Percentiles rank a stretch among this genome's conserved stretches.
Evolutionary conservation across 2,329 filamentous ascomycete genomes (phyloP).

Genomic region (Rhynchosporium graminicola): DNA sequence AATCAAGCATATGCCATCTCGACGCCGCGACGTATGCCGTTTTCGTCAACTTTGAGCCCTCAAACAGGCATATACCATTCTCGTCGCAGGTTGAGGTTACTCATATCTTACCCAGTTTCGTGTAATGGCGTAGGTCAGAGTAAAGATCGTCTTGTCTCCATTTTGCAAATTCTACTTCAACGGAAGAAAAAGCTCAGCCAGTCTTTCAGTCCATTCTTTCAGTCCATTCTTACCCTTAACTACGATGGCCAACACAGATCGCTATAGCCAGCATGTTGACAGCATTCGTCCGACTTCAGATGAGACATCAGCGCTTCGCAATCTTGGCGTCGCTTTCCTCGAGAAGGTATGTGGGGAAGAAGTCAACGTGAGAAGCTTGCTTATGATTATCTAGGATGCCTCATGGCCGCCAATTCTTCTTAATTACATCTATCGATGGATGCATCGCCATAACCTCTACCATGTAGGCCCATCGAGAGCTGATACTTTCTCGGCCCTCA

Average conservation of each 20-base stretch:
- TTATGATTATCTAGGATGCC: background rate
- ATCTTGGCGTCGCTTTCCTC: background rate
- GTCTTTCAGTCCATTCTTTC: too few relatives aligned
- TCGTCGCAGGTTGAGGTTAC: background rate
- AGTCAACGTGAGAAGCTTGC: background rate
- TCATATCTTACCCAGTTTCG: background rate
- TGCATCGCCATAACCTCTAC: constrained; percentile 3
- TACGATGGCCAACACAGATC: background rate
- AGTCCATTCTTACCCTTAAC: background rate
- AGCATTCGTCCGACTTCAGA: background rate
- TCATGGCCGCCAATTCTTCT: background rate
- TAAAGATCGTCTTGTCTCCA: background rate
- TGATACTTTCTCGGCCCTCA: constrained; percentile 3
- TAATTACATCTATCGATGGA: background rate
- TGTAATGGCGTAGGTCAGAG: background rate
- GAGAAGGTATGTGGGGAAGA: background rate
- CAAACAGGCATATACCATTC: background rate
- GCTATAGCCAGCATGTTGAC: background rate
- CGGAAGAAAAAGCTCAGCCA: background rate
- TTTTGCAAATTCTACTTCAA: background rate
- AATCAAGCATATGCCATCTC: background rate
- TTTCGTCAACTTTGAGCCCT: background rate
- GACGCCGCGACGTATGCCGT: background rate
- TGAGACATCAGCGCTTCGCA: background rate
- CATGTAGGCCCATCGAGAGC: background rate